Evolutionary conservation across 306 rosid genomes (phyloP).

Genomic region (Cucumis hystrix): DNA sequence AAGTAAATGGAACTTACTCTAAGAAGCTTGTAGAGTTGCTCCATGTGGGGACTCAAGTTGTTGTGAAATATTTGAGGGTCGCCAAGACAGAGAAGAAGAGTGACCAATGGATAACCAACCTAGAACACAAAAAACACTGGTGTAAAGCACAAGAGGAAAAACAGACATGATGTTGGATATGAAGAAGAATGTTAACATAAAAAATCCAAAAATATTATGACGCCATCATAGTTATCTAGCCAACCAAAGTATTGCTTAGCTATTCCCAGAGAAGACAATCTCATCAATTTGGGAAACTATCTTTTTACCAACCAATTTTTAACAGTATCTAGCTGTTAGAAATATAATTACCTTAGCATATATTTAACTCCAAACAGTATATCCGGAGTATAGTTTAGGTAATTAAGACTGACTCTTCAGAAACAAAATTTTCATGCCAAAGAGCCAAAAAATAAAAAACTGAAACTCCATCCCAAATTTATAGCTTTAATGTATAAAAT

Average conservation of each 20-base stretch:
- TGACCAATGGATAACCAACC: constrained; percentile 97
- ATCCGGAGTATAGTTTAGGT: background rate
- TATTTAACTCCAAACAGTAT: background rate
- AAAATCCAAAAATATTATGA: background rate
- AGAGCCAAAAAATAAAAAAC: background rate
- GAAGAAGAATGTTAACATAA: background rate
- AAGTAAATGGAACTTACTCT: constrained; percentile 44
- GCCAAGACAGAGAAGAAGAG: constrained; percentile 96
- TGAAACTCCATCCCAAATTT: background rate
- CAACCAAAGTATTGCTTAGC: background rate
- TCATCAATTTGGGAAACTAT: background rate
- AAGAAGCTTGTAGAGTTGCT: constrained; percentile 93
- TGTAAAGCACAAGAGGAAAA: background rate
- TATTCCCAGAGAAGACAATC: background rate
- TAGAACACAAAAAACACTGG: constrained; percentile 12
- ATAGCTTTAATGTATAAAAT: background rate
- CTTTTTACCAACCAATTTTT: background rate
- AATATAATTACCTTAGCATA: background rate
- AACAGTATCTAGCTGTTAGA: background rate
- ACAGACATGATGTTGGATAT: background rate
- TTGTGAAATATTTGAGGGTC: constrained; percentile 78
- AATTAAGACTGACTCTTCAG: background rate
- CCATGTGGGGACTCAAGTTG: constrained; percentile 92
- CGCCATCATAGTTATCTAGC: background rate
- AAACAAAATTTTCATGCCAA: background rate